These are phyloP conservation scores for Alternaria alternata DNA, from an alignment of 2,329 filamentous ascomycete genomes.

Conservation along the genomic window DNA sequence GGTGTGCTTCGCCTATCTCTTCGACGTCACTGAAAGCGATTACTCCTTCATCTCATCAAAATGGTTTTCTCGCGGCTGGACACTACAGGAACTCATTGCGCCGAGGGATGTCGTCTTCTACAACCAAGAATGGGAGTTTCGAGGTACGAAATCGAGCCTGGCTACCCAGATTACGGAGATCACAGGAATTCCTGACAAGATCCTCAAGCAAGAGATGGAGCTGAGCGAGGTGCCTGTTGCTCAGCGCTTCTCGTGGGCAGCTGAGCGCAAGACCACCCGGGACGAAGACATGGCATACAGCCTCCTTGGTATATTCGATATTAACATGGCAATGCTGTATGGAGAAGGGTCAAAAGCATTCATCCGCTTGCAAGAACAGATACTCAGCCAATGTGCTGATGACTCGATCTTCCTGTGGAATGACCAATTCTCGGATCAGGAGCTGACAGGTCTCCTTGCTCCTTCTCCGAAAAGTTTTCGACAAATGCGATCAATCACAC, in stretches of 20 bases:
- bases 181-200: constrained; percentile 15
- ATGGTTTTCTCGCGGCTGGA: constrained; percentile 20
- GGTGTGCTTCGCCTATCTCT: constrained; percentile 20
- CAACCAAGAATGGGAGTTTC: constrained; percentile 11
- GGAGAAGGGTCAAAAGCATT: constrained; percentile 21
- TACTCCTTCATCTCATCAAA: constrained; percentile 15
- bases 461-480: constrained; percentile 7
- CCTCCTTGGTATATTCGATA: constrained; percentile 24
- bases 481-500: constrained; percentile 6
- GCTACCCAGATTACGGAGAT: constrained; percentile 4
- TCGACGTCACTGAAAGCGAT: constrained; percentile 11
- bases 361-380: constrained; percentile 18
- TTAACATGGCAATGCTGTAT: constrained; percentile 25
- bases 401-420: constrained; percentile 16
- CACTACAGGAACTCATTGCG: constrained; percentile 24
- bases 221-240: constrained; percentile 19
- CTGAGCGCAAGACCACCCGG: constrained; percentile 24
- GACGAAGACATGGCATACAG: constrained; percentile 30
- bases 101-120: constrained; percentile 19
- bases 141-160: constrained; percentile 13
- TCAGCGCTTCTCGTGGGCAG: constrained; percentile 28
- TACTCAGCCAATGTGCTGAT: constrained; percentile 14
- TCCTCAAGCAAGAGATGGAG: constrained; percentile 6
- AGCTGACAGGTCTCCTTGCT: constrained; percentile 12
- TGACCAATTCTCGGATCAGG: constrained; percentile 2